These are phyloP conservation scores for Lecanicillium sp. DNA, from an alignment of 2,329 filamentous ascomycete species.

Conservation along the genomic window DNA sequence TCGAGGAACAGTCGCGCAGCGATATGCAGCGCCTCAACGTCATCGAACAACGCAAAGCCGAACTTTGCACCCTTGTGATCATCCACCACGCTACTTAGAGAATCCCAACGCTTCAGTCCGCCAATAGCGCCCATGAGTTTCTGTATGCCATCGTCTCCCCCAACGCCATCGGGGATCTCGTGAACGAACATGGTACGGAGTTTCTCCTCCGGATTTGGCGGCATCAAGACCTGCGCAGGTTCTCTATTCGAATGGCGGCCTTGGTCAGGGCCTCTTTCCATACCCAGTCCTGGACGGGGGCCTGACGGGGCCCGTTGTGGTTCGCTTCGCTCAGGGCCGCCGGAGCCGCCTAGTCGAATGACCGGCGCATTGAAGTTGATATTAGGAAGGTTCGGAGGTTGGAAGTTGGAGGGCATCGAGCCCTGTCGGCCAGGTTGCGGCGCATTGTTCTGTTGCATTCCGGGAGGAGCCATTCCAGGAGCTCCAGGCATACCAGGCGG, in stretches of 20 bases:
- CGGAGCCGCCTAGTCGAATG: slow-evolving; percentile 80
- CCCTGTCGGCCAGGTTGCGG: slow-evolving; percentile 73
- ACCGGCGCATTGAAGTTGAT: slow-evolving; percentile 98
- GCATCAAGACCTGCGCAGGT: slow-evolving; percentile 62
- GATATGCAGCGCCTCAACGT: slow-evolving; percentile 76
- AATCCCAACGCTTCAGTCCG: slow-evolving; percentile 76
- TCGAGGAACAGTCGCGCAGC: slow-evolving; percentile 80
- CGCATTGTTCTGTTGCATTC: slow-evolving; percentile 66
- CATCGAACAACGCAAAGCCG: slow-evolving; percentile 93
- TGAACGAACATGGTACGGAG: slow-evolving; percentile 85
- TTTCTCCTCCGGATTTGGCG: slow-evolving; percentile 84
- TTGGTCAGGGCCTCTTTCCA: slow-evolving; percentile 59
- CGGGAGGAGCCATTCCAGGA: slow-evolving; percentile 73
- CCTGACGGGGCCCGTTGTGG: slow-evolving; percentile 16
- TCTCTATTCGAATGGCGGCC: slow-evolving; percentile 61
- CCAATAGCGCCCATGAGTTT: slow-evolving; percentile 71
- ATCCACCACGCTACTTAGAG: slow-evolving; percentile 50
- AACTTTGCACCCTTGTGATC: slow-evolving; percentile 79
- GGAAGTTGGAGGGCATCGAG: slow-evolving; percentile 75
- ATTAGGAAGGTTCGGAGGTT: slow-evolving; percentile 89
- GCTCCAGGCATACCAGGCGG: slow-evolving; percentile 74
- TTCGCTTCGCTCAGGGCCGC: slow-evolving; percentile 40
- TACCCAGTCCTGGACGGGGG: slow-evolving; percentile 45
- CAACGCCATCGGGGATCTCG: slow-evolving; percentile 71
- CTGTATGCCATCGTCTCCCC: slow-evolving; percentile 73